Base-by-base conservation (phyloP, 768 basidiomycete genomes). In the Rhodotorula paludigena region DNA sequence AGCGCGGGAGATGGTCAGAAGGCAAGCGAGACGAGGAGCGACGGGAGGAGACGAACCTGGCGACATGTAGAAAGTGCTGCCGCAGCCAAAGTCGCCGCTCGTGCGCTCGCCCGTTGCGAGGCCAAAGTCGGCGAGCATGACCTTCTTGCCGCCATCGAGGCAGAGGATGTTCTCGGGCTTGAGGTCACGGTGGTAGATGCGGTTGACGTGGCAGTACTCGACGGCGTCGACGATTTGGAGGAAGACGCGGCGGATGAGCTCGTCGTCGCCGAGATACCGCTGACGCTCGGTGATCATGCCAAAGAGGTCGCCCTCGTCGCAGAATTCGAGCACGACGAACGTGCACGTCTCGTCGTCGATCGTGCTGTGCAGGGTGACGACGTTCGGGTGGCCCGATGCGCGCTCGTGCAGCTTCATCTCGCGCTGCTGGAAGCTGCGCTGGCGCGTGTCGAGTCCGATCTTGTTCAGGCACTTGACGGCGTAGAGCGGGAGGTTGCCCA, bases 61-160 rank as follows among this genome's bases (percentile, higher is more conserved):
- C 76, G 90, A 92, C 89, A 98, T 93, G 79, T 96, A 94, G 79
- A 92, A 96, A n/a, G 92, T 85, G 74, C 90, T 92, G n/a, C 93
- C 93, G 42, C 92, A 96, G 58, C 90, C 85, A 79, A 92, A 91
- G 78, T 98, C 93, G 61, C 84, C 84, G 74, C 90, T 92, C 62
- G 84, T 81, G 76, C 84, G 85, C 71, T 94, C 91, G 30, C 88
- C 88, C 9, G 93, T 96, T 5, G 93, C 83, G 12, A 98, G 84
- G 32, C 94, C 94, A 78, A 98, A 98, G 80, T 98, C 94, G 44
- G 92, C 93, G 69, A 98, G 84, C 58, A 89, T 87, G 59, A 96
- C 84, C 57, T 85, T 82, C 71, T 83, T 81, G 55, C 92, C 73
- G 70, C 76, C 76, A n/a, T 74, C 69, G 28, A 87, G 88, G 78